Percentiles rank a stretch among this genome's conserved stretches.
Conservation (phyloP, 805 yeast species). For the Candida parachauliodes region DNA sequence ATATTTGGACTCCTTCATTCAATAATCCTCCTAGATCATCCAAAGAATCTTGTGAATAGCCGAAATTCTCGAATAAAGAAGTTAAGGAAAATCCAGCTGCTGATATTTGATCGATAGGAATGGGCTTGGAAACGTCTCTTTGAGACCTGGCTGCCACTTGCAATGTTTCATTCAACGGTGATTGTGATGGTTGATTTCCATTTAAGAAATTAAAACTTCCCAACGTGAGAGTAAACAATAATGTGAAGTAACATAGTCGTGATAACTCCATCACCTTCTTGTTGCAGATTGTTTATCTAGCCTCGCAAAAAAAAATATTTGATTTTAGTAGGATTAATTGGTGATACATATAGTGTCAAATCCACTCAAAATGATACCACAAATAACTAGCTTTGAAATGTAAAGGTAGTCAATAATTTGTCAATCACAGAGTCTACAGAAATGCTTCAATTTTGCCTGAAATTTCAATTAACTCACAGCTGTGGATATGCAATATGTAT, state of each 20-base stretch:
- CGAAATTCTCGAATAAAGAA: constrained; percentile 25
- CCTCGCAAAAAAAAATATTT: neutral
- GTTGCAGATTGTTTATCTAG: neutral
- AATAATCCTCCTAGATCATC: constrained; percentile 25
- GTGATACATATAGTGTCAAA: too few species aligned
- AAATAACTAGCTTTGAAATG: too few species aligned
- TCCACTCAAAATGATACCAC: too few species aligned
- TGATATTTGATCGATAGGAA: constrained; percentile 33
- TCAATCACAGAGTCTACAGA: too few species aligned
- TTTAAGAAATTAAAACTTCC: constrained; percentile 15
- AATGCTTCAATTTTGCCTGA: too few species aligned
- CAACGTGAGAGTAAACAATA: neutral
- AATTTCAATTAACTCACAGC: too few species aligned
- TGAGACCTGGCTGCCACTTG: constrained; percentile 27
- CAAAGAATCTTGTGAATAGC: constrained; percentile 22
- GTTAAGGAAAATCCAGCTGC: constrained; percentile 31
- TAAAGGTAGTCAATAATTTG: too few species aligned
- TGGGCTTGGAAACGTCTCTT: constrained; percentile 27
- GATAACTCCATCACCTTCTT: neutral
- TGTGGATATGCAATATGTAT: too few species aligned
- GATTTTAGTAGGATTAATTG: too few species aligned
- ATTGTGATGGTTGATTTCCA: neutral
- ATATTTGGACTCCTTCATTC: constrained; percentile 41
- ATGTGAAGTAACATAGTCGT: neutral
- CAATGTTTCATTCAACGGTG: constrained; percentile 4